These are phyloP conservation scores for Leptodontidium sp. DNA, from an alignment of 2,329 filamentous ascomycete genomes.

Conservation along the genomic window DNA sequence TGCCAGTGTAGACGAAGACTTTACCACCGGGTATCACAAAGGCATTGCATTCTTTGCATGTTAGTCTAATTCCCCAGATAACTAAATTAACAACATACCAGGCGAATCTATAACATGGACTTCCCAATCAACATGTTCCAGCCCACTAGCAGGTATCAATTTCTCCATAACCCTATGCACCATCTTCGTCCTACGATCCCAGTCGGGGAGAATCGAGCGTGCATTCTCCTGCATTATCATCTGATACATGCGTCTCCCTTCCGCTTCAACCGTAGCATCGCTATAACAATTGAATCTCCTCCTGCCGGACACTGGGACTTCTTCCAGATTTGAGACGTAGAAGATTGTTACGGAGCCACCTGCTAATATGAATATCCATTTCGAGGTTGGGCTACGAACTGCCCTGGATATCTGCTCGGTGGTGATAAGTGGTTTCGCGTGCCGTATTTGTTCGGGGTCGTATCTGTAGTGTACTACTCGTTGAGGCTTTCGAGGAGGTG, in stretches of 20 bases:
- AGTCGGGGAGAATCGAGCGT: constrained; percentile 61
- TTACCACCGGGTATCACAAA: constrained; percentile 83
- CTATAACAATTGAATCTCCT: constrained; percentile 76
- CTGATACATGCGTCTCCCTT: constrained; percentile 63
- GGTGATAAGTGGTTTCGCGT: constrained; percentile 51
- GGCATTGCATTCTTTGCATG: constrained; percentile 63
- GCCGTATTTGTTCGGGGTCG: constrained; percentile 34
- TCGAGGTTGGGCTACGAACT: constrained; percentile 48
- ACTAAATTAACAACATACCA: constrained; percentile 46
- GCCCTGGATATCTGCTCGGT: constrained; percentile 46
- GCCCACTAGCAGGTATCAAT: constrained; percentile 72
- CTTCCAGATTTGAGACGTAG: constrained; percentile 75
- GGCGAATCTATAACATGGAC: constrained; percentile 77
- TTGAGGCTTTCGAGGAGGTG: constrained; percentile 20
- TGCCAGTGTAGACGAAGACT: constrained; percentile 80
- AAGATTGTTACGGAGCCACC: constrained; percentile 54
- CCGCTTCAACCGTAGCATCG: constrained; percentile 60
- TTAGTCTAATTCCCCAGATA: neutral
- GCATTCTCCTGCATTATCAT: constrained; percentile 63
- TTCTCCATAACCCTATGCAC: constrained; percentile 72
- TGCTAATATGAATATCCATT: constrained; percentile 51
- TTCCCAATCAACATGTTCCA: constrained; percentile 70
- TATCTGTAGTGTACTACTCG: constrained; percentile 29
- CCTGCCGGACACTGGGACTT: constrained; percentile 76
- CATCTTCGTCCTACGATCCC: constrained; percentile 62